Percentiles rank a stretch among this genome's conserved stretches.
phyloP scores from a whole-genome alignment of 108 stramenopile species.

The Craspedostauros australis region DNA sequence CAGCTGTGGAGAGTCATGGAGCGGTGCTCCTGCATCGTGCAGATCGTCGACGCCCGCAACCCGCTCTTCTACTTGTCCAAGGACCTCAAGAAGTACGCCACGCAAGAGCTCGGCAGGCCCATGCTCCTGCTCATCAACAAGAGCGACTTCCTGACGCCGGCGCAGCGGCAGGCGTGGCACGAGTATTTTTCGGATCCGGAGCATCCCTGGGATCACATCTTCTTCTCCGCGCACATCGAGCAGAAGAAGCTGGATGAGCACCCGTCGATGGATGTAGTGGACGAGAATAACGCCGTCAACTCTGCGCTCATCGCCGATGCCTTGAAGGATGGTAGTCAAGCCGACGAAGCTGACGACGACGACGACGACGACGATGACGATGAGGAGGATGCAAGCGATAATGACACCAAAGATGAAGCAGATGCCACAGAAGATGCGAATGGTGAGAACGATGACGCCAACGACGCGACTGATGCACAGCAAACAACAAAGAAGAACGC shows the following conservation, averaged over 20 bases:
- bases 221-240: constrained; percentile 93
- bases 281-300: constrained; percentile 2
- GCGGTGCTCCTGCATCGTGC: constrained; percentile 84
- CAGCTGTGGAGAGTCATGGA: constrained; percentile 99
- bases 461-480: constrained; percentile 1
- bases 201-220: constrained; percentile 77
- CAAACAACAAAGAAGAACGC: not conserved
- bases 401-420: constrained; percentile 25
- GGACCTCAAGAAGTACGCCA: constrained; percentile 85
- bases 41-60: constrained; percentile 97
- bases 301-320: no score
- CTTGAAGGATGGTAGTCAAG: not conserved
- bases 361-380: constrained; percentile 20
- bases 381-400: constrained; percentile 32
- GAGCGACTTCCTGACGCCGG: constrained; percentile 87
- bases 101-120: constrained; percentile 75
- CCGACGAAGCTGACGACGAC: constrained; percentile 3
- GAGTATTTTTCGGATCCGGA: constrained; percentile 63
- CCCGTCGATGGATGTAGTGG: constrained; percentile 17
- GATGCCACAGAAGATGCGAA: constrained; percentile 24
- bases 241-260: constrained; percentile 81
- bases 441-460: constrained; percentile 6
- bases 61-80: constrained; percentile 91
- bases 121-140: constrained; percentile 95
- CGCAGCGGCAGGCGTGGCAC: constrained; percentile 85